Evolutionary conservation across 768 basidiomycete species (phyloP), one percentile per base, ranked within the genome.

Genomic region (Calocera viscosa): DNA sequence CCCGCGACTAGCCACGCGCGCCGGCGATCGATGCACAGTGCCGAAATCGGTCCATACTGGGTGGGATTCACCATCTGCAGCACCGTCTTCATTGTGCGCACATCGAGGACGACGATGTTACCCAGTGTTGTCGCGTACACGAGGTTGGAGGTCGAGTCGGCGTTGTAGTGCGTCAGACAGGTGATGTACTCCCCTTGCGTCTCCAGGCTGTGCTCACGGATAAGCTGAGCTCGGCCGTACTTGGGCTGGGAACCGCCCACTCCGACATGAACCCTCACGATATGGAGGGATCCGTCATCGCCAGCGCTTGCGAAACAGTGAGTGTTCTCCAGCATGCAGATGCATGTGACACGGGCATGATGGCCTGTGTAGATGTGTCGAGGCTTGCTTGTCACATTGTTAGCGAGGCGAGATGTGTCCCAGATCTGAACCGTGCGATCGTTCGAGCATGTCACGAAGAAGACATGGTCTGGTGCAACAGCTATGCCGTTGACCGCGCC

Each of bases 401-500:
- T 83, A 73, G 97, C 95, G 49, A 98, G 80, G n/a, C 93, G 81
- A 8, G 91, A 89, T 1, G 93, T 73, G 70, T 82, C 81, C 81
- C 81, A 82, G 1, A 81, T 73, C 63, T 76, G 75, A 49, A 81
- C 73, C 17, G 73, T 74, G 8, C 74, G 72, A 65, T 81, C 79
- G n/a, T 76, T 73, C 1, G 79, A 80, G 2, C 76, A 76, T 0
- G 80, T 76, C 3, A 77, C 78, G 67, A 81, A 97, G 80, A 96
- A 99, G 74, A 87, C 78, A 72, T 96, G 92, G 72, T 98, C 96
- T 1, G 95, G 94, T 0, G 95, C 87, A 26, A 94, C 90, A 1
- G 88, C 88, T 26, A 98, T 78, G 8, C 85, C 83, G 1, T 88
- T 92, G 67, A 98, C 80, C 1, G 85, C 80, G 28, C 88, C 91